Conservation (phyloP, 2,329 filamentous ascomycete species). For the Fonsecaea pedrosoi region DNA sequence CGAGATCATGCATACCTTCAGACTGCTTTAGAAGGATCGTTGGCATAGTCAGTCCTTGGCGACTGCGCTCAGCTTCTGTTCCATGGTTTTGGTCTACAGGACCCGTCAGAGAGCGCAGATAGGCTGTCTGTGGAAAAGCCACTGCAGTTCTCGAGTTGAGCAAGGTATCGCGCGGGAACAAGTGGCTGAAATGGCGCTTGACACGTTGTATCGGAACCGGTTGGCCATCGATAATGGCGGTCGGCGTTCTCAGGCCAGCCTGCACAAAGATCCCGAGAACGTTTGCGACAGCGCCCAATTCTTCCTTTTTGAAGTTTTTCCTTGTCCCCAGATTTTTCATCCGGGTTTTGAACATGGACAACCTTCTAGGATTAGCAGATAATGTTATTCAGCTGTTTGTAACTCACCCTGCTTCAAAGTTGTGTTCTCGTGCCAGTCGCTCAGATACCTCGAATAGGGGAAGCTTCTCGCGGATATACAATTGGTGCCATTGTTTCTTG, state of each 20-base stretch:
- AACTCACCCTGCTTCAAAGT: conserved; percentile 68
- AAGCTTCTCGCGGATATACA: conserved; percentile 74
- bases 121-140: neutral
- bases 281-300: conserved; percentile 26
- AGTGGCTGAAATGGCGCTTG: conserved; percentile 26
- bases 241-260: conserved; percentile 16
- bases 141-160: neutral
- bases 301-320: conserved; percentile 31
- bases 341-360: conserved; percentile 32
- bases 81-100: neutral
- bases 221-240: conserved; percentile 9
- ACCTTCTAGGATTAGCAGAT: conserved; percentile 15
- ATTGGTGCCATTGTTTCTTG: conserved; percentile 66
- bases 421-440: conserved; percentile 67
- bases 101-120: neutral
- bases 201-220: conserved; percentile 15
- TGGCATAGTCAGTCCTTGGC: conserved; percentile 1
- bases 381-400: neutral
- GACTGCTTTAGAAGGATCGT: conserved; percentile 21
- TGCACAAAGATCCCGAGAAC: conserved; percentile 15
- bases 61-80: neutral
- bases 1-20: conserved; percentile 15
- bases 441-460: conserved; percentile 74
- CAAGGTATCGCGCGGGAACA: neutral
- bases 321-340: conserved; percentile 30